These are phyloP conservation scores for Acidiella bohemica DNA, from an alignment of 495 filamentous ascomycete genomes.

Conservation along the genomic window DNA sequence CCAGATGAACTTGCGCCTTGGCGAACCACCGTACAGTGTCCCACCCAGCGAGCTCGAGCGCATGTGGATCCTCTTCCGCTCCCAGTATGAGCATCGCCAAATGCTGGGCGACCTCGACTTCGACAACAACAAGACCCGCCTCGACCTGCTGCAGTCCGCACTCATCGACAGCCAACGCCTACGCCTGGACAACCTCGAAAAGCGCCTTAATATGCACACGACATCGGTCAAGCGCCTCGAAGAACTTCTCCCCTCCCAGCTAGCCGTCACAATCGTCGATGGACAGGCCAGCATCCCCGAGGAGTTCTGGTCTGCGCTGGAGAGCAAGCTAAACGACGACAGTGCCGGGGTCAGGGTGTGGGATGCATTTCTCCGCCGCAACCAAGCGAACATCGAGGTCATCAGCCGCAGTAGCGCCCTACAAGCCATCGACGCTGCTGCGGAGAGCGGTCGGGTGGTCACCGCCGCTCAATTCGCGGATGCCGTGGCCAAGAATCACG, in stretches of 20 bases:
- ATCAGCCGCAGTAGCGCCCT: too few relatives aligned
- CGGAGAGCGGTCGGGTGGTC: too few relatives aligned
- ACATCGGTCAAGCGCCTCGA: constrained; percentile 22
- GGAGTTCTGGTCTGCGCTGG: constrained; percentile 43
- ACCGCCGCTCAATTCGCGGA: constrained; percentile 2
- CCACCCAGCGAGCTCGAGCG: constrained; percentile 3
- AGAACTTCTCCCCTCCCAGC: constrained; percentile 26
- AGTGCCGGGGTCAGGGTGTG: constrained; percentile 22
- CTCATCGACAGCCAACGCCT: background rate
- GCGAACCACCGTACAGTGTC: background rate
- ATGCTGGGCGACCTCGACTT: background rate
- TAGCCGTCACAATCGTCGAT: constrained; percentile 30
- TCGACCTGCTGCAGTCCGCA: constrained; percentile 23
- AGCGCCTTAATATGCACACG: constrained; percentile 10
- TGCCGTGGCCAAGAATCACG: constrained; percentile 7
- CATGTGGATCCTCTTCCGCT: constrained; percentile 1
- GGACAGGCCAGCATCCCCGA: constrained; percentile 36
- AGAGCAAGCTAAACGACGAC: constrained; percentile 22
- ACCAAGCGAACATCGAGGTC: too few relatives aligned
- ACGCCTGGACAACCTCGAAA: background rate
- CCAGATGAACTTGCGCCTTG: background rate
- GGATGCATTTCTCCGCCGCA: too few relatives aligned
- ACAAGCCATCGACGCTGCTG: too few relatives aligned
- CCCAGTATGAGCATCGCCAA: background rate
- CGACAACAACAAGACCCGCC: constrained; percentile 6